Evolutionary conservation across 192 early-diverging fungal genomes (phyloP).

Genomic region (Podila verticillata): DNA sequence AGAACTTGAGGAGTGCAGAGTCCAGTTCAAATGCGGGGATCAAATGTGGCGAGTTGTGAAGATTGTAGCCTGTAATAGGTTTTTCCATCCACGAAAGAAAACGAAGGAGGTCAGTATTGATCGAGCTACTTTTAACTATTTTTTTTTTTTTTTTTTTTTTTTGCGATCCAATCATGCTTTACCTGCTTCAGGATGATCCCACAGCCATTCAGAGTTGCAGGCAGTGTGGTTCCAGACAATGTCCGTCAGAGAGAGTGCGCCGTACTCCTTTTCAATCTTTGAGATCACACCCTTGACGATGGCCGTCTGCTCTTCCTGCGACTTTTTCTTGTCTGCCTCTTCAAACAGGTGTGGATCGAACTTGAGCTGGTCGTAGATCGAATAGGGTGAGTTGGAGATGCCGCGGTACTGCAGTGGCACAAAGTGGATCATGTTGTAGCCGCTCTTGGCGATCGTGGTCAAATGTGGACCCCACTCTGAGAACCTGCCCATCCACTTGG

Average conservation of each 20-base stretch:
- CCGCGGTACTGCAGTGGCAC: slow-evolving; percentile 94
- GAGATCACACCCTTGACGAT: slow-evolving; percentile 64
- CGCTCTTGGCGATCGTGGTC: slow-evolving; percentile 71
- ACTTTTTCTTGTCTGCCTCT: slow-evolving; percentile 49
- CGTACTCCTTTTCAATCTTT: slow-evolving; percentile 70
- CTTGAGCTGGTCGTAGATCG: slow-evolving; percentile 94
- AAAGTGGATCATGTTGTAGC: slow-evolving; percentile 99
- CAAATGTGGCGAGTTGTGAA: slow-evolving; percentile 94
- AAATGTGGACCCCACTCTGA: slow-evolving; percentile 81
- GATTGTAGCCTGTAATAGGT: slow-evolving; percentile 83
- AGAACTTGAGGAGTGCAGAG: slow-evolving; percentile 81
- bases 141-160: too few species aligned
- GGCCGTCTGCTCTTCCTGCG: slow-evolving; percentile 69
- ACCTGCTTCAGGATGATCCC: slow-evolving; percentile 96
- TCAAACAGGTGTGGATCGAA: slow-evolving; percentile 90
- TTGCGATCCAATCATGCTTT: not conserved
- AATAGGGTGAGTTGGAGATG: slow-evolving; percentile 96
- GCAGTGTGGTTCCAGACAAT: slow-evolving; percentile 99
- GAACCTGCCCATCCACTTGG: slow-evolving; percentile 95
- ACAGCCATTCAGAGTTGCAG: slow-evolving; percentile 91
- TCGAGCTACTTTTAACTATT: too few species aligned
- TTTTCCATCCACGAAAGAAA: slow-evolving; percentile 1
- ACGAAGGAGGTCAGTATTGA: slow-evolving; percentile 2
- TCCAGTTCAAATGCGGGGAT: slow-evolving; percentile 94
- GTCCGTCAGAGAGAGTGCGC: slow-evolving; percentile 86